Base-by-base conservation (phyloP, 306 rosid species). In the Dryas alaskensis region DNA sequence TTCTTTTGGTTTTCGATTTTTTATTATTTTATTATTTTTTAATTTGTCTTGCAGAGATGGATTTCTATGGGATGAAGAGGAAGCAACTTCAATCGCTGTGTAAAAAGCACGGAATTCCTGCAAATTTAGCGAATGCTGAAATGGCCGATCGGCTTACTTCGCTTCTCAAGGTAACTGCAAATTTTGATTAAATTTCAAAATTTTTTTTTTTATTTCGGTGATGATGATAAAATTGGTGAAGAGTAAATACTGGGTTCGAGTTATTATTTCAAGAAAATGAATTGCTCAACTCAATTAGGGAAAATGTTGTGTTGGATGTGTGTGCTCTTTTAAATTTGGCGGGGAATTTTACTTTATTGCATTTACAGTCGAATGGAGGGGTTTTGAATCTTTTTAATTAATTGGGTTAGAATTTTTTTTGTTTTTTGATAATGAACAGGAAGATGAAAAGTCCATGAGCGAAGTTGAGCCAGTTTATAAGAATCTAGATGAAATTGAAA, bases 101-200 rank as follows among this genome's bases (percentile, higher is more conserved):
- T 78, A 86, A 81, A 80, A 55, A 76, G 58, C 84, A 81, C 72
- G 86, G 83, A 19, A 82, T 86, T 42, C 84, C 83, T 14, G 90
- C 88, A 8, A 86, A 86, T 63, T 63, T 86, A 65, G 73, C 65
- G 70, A 86, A 84, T 22, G 10, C 8, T 0, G 88, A 81, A 63
- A 84, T 84, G 88, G 90, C 90, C 6, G 14, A 63, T 7, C 61
- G 71, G 43, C 87, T 86, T 11, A 58, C 69, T 50, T 39, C 74
- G 44, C 50, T 83, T 67, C 19, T 81, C 46, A 79, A 84, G 84
- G 90, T 82, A 8, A 67, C n/a, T 7, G 9, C 1, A 5, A 10
- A 9, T 48, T 61, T 4, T n/a, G 7, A 63, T 52, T 45, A 2
- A 11, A 10, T 45, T 31, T 11, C 1, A 40, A 67, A 67, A 6